phyloP scores from a whole-genome alignment of 2,329 filamentous ascomycete genomes.

The Colletotrichum salicis region DNA sequence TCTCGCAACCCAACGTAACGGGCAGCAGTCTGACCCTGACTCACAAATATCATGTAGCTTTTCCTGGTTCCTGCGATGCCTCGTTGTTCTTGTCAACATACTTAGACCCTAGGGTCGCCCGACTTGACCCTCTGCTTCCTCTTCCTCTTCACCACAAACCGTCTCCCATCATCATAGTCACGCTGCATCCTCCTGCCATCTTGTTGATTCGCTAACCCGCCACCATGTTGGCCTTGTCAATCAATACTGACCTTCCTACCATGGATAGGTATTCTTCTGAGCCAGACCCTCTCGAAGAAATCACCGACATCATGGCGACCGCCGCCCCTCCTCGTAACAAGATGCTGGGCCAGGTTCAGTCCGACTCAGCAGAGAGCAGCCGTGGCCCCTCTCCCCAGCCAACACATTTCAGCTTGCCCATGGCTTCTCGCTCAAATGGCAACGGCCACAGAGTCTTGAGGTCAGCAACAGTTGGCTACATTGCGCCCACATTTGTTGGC shows the following conservation, averaged over 20 bases:
- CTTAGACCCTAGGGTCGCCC: conserved; percentile 29
- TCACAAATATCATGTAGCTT: conserved; percentile 33
- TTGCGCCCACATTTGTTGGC: conserved; percentile 92
- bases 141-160: not conserved
- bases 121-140: not conserved
- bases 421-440: conserved; percentile 60
- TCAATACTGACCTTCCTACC: conserved; percentile 53
- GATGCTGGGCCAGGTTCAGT: conserved; percentile 54
- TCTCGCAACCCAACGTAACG: conserved; percentile 5
- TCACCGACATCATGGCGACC: conserved; percentile 45
- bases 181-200: not conserved
- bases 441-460: conserved; percentile 80
- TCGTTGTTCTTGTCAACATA: conserved; percentile 18
- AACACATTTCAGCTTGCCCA: conserved; percentile 81
- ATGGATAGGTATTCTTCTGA: conserved; percentile 54
- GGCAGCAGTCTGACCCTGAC: conserved; percentile 30
- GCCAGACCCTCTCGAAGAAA: conserved; percentile 50
- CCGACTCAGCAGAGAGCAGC: conserved; percentile 51
- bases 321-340: conserved; percentile 50
- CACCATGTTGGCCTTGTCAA: conserved; percentile 48
- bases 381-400: conserved; percentile 88
- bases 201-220: conserved; percentile 35
- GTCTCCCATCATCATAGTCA: not conserved
- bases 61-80: conserved; percentile 30
- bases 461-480: conserved; percentile 92